A percentile compares a stretch with the other conserved stretches of the same genome.
phyloP scores from a whole-genome alignment of 148 eudicot genomes.

The Rhododendron molle region DNA sequence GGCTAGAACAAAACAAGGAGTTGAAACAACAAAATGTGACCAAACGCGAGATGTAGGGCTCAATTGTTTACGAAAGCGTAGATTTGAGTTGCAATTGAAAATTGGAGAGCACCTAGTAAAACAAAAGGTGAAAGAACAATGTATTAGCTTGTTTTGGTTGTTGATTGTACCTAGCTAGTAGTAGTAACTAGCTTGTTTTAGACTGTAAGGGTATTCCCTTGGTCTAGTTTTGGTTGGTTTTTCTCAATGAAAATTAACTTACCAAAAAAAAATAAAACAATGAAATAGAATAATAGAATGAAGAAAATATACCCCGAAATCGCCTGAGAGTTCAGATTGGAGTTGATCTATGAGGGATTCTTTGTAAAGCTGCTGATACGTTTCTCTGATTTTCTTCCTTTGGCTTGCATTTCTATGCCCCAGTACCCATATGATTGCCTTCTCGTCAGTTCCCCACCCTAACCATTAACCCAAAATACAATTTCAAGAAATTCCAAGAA shows the following conservation, averaged over 20 bases:
- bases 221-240: too few relatives aligned
- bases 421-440: constrained; percentile 46
- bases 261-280: too few relatives aligned
- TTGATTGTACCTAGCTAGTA: too few relatives aligned
- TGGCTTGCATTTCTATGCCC: constrained; percentile 72
- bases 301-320: constrained; percentile 37
- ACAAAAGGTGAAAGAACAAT: neutral
- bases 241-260: too few relatives aligned
- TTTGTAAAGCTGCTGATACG: constrained; percentile 54
- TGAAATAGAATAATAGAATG: neutral
- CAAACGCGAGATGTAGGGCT: neutral
- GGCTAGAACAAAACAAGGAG: neutral
- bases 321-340: constrained; percentile 65
- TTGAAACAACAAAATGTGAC: neutral
- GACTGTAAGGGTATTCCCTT: too few relatives aligned
- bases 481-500: neutral
- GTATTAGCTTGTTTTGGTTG: too few relatives aligned
- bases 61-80: neutral
- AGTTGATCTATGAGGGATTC: constrained; percentile 48
- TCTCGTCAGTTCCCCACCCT: constrained; percentile 77
- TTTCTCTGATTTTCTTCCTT: constrained; percentile 57
- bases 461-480: neutral
- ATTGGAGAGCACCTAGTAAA: neutral
- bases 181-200: too few relatives aligned
- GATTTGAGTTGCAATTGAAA: neutral